Conservation (phyloP, 1,139 yeast species). For the Yamadazyma atmosphaerica region DNA sequence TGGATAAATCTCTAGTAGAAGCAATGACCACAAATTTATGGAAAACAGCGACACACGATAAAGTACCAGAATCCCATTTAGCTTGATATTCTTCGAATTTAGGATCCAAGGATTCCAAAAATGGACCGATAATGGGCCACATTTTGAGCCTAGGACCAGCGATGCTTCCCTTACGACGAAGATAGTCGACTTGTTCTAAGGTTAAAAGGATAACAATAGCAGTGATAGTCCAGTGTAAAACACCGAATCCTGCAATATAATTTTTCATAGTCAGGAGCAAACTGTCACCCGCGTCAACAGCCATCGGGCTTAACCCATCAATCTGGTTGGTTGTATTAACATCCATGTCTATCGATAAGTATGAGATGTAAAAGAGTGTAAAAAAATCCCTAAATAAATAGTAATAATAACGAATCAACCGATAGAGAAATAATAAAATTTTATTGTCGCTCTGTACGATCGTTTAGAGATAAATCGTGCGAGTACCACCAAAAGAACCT, state of each 20-base stretch:
- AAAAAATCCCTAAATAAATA: neutral
- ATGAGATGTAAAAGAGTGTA: neutral
- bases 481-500: neutral
- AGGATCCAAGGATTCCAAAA: slow-evolving; percentile 92
- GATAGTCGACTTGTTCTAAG: slow-evolving; percentile 81
- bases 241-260: neutral
- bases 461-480: neutral
- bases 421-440: slow-evolving; percentile 2
- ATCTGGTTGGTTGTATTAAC: neutral
- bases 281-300: neutral
- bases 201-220: slow-evolving; percentile 52
- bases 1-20: slow-evolving; percentile 82
- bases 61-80: slow-evolving; percentile 93
- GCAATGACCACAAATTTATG: slow-evolving; percentile 98
- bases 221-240: slow-evolving; percentile 51
- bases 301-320: neutral
- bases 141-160: slow-evolving; percentile 86
- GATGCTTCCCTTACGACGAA: slow-evolving; percentile 76
- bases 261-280: neutral
- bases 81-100: slow-evolving; percentile 90
- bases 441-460: neutral
- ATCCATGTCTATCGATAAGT: neutral
- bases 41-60: slow-evolving; percentile 94
- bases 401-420: slow-evolving; percentile 1
- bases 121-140: slow-evolving; percentile 97